Conservation (phyloP, 176 grass and related monocot genomes). For the Ensete ventricosum region DNA sequence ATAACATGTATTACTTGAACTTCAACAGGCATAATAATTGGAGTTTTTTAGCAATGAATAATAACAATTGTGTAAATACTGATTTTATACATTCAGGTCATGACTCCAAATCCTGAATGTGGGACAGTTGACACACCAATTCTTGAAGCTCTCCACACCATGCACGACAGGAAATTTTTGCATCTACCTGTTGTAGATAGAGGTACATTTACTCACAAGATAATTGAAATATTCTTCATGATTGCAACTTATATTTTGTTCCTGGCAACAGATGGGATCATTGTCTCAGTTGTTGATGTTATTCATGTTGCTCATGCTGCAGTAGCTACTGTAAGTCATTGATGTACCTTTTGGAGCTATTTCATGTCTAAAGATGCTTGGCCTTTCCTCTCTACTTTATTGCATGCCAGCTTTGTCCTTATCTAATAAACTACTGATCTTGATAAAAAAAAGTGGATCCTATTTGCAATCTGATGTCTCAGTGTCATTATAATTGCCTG, state of each 20-base stretch:
- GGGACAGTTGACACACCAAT: slow-evolving; percentile 74
- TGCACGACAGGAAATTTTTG: slow-evolving; percentile 90
- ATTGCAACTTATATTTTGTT: not conserved
- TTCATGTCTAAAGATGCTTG: not conserved
- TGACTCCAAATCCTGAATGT: slow-evolving; percentile 97
- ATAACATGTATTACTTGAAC: too few relatives aligned
- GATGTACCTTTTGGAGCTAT: not conserved
- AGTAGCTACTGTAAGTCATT: slow-evolving; percentile 64
- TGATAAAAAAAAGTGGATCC: not conserved
- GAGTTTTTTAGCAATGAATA: too few relatives aligned
- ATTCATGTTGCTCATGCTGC: slow-evolving; percentile 95
- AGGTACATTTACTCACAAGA: slow-evolving; percentile 29
- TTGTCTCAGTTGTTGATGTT: slow-evolving; percentile 86
- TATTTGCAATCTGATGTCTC: not conserved
- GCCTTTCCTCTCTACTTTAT: not conserved
- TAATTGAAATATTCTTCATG: not conserved
- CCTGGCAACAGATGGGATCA: slow-evolving; percentile 55
- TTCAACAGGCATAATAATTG: too few relatives aligned
- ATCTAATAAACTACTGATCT: not conserved
- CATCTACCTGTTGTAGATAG: slow-evolving; percentile 86
- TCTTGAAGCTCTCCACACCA: slow-evolving; percentile 90
- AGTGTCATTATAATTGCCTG: not conserved
- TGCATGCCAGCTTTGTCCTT: not conserved
- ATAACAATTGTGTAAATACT: not conserved
- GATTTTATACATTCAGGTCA: slow-evolving; percentile 51